Conservation (phyloP, 768 basidiomycete species). For the Chiua virens region DNA sequence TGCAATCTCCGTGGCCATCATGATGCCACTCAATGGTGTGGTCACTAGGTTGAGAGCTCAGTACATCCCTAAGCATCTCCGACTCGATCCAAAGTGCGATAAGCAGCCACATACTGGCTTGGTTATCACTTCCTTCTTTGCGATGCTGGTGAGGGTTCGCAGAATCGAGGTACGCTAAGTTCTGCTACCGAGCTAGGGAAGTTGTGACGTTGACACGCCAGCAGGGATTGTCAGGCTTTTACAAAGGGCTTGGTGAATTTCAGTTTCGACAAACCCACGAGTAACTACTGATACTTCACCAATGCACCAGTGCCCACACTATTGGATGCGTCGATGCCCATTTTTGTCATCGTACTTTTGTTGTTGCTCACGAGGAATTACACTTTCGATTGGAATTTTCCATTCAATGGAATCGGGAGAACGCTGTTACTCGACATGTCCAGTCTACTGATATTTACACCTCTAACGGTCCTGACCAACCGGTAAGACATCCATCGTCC, state of each 20-base stretch:
- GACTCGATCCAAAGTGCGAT: slow-evolving; percentile 74
- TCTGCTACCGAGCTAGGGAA: not conserved
- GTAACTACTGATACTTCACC: slow-evolving; percentile 42
- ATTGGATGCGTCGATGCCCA: slow-evolving; percentile 36
- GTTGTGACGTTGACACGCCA: slow-evolving; percentile 1
- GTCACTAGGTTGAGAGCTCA: slow-evolving; percentile 79
- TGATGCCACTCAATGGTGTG: slow-evolving; percentile 66
- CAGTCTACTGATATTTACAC: slow-evolving; percentile 34
- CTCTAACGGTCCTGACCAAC: slow-evolving; percentile 67
- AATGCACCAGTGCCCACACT: slow-evolving; percentile 49
- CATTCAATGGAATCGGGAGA: too few species aligned
- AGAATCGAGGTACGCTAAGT: slow-evolving; percentile 67
- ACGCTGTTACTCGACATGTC: too few species aligned
- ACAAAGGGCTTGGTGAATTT: slow-evolving; percentile 64
- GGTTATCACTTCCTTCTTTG: slow-evolving; percentile 71
- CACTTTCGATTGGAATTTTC: not conserved
- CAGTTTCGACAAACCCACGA: not conserved
- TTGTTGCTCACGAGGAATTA: slow-evolving; percentile 53
- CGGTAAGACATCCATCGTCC: slow-evolving; percentile 42
- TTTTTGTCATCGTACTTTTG: slow-evolving; percentile 30
- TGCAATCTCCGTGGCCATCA: slow-evolving; percentile 51
- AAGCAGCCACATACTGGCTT: slow-evolving; percentile 77
- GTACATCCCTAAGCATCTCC: slow-evolving; percentile 83
- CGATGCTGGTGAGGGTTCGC: slow-evolving; percentile 70
- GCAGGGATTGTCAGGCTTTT: slow-evolving; percentile 65